Evolutionary conservation across 257 asterid genomes (phyloP).

Genomic region (Solanum pimpinellifolium): DNA sequence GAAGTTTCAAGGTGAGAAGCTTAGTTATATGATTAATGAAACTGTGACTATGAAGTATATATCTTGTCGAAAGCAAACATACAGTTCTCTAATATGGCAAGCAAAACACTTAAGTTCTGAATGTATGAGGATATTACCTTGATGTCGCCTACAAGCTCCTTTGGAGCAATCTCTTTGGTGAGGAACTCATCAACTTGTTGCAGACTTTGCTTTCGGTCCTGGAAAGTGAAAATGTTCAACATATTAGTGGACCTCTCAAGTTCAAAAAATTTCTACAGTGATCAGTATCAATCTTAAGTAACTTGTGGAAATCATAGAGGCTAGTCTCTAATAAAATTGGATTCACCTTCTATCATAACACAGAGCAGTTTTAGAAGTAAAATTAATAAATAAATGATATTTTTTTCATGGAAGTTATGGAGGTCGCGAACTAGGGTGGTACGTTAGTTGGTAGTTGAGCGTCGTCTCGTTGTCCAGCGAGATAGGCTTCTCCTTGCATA

Average conservation of each 20-base stretch:
- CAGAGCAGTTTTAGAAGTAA: background rate
- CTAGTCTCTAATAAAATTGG: background rate
- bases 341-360: background rate
- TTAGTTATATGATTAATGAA: background rate
- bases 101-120: background rate
- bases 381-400: background rate
- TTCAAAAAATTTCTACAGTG: background rate
- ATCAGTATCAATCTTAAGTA: background rate
- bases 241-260: background rate
- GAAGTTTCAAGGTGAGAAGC: constrained; percentile 2
- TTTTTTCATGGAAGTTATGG: background rate
- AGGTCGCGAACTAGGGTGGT: background rate
- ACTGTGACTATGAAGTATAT: background rate
- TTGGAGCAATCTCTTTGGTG: constrained; percentile 60
- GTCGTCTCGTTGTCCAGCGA: background rate
- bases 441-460: background rate
- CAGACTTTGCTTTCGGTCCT: constrained; percentile 87
- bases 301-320: background rate
- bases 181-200: constrained; percentile 57
- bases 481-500: background rate
- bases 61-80: background rate
- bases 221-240: constrained; percentile 18
- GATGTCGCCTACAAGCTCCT: constrained; percentile 77
- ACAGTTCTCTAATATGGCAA: background rate
- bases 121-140: constrained; percentile 32